These are phyloP conservation scores for Metroxylon sagu DNA, from an alignment of 176 grass and related monocot species.

Conservation along the genomic window DNA sequence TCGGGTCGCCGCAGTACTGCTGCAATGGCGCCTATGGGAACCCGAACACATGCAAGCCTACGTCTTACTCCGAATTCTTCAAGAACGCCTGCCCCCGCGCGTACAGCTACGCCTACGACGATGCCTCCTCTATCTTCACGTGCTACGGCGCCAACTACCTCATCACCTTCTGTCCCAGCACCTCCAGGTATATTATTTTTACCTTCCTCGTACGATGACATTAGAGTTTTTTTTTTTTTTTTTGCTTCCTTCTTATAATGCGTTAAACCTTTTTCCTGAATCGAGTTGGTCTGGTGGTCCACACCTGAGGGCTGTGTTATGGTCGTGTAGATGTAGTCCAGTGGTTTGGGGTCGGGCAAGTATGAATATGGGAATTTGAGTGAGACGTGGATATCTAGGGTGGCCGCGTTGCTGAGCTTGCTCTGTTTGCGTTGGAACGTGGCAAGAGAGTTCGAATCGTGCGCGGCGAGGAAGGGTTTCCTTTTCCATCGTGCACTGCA, in stretches of 20 bases:
- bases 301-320: too few species aligned
- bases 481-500: too few species aligned
- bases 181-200: slow-evolving; percentile 39
- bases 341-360: too few species aligned
- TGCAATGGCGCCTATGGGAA: slow-evolving; percentile 80
- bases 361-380: too few species aligned
- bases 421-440: too few species aligned
- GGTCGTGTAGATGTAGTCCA: too few species aligned
- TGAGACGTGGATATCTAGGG: too few species aligned
- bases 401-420: too few species aligned
- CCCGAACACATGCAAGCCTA: slow-evolving; percentile 71
- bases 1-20: slow-evolving; percentile 78
- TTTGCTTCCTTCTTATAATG: neutral
- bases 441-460: too few species aligned
- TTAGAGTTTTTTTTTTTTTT: neutral
- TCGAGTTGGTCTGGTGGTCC: neutral
- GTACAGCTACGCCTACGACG: slow-evolving; percentile 96
- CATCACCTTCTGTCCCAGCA: slow-evolving; percentile 92
- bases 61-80: slow-evolving; percentile 87
- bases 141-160: slow-evolving; percentile 62
- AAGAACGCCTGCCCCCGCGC: slow-evolving; percentile 84
- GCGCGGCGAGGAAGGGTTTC: too few species aligned
- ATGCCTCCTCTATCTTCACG: slow-evolving; percentile 80
- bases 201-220: too few species aligned
- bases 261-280: neutral